A percentile compares a stretch with the other conserved stretches of the same genome.
Evolutionary conservation across 2,329 filamentous ascomycete genomes (phyloP).

Genomic region (Aureobasidium uvarum): DNA sequence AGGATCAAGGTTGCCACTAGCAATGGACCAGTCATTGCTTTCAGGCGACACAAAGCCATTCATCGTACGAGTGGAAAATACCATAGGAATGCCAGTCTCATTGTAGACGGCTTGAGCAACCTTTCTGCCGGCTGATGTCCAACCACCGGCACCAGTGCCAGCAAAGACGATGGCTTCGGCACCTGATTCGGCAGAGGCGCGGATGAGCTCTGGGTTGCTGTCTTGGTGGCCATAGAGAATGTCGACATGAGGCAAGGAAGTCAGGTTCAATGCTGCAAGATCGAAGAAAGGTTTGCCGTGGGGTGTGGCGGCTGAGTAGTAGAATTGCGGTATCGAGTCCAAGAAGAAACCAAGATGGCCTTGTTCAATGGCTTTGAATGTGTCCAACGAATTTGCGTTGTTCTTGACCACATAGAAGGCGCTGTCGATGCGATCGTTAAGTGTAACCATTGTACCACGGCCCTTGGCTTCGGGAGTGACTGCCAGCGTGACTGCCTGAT

Average conservation of each 20-base stretch:
- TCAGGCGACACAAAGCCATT: slow-evolving; percentile 52
- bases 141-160: slow-evolving; percentile 55
- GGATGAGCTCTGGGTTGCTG: slow-evolving; percentile 50
- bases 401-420: slow-evolving; percentile 62
- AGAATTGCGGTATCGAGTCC: slow-evolving; percentile 60
- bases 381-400: slow-evolving; percentile 62
- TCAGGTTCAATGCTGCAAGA: slow-evolving; percentile 37
- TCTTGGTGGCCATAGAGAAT: slow-evolving; percentile 58
- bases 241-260: slow-evolving; percentile 54
- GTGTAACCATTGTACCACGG: slow-evolving; percentile 59
- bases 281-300: slow-evolving; percentile 49
- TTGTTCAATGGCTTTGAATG: slow-evolving; percentile 59
- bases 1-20: slow-evolving; percentile 56
- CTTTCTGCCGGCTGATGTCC: slow-evolving; percentile 43
- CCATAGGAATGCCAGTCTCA: slow-evolving; percentile 50
- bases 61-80: slow-evolving; percentile 53
- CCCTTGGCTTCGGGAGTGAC: slow-evolving; percentile 46
- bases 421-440: slow-evolving; percentile 61
- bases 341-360: slow-evolving; percentile 60
- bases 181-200: slow-evolving; percentile 50
- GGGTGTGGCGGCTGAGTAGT: slow-evolving; percentile 54
- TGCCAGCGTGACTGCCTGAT: slow-evolving; percentile 59
- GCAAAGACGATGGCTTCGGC: slow-evolving; percentile 57
- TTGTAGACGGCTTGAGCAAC: slow-evolving; percentile 49
- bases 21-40: slow-evolving; percentile 40